phyloP scores from a whole-genome alignment of 2,329 filamentous ascomycete genomes.

The Fusarium gaditjirri region DNA sequence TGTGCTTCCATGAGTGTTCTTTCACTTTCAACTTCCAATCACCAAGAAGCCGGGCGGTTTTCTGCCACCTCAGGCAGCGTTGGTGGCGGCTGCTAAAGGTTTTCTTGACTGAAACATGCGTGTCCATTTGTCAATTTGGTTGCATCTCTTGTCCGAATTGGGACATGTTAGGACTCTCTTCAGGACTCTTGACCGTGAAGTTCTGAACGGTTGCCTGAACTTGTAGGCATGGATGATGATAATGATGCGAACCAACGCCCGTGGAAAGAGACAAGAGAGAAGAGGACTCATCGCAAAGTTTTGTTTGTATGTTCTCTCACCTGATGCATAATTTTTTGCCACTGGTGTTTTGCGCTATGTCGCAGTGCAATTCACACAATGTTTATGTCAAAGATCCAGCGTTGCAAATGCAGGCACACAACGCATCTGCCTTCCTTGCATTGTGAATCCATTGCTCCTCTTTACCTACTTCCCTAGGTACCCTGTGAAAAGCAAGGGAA shows the following conservation, averaged over 20 bases:
- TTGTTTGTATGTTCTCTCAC: neutral
- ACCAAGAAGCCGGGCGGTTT: neutral
- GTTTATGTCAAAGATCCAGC: neutral
- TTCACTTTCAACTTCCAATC: constrained; percentile 9
- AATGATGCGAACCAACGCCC: neutral
- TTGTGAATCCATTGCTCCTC: neutral
- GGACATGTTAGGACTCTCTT: neutral
- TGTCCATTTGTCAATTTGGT: neutral
- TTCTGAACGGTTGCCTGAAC: constrained; percentile 3
- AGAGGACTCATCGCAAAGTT: neutral
- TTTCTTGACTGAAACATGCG: neutral
- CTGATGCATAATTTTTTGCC: neutral
- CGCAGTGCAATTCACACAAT: neutral
- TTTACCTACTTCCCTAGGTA: neutral
- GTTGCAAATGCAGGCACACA: neutral
- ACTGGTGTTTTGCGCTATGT: neutral
- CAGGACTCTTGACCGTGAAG: neutral
- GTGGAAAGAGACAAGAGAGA: neutral
- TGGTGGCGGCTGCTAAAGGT: neutral
- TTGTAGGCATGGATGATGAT: neutral
- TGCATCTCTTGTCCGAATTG: neutral
- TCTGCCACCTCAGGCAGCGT: neutral
- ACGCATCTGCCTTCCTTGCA: neutral
- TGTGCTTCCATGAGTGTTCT: neutral
- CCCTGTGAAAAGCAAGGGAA: neutral